Percentiles rank a stretch among this genome's conserved stretches.
phyloP scores from a whole-genome alignment of 495 filamentous ascomycete genomes.

The Diplogelasinospora grovesii region DNA sequence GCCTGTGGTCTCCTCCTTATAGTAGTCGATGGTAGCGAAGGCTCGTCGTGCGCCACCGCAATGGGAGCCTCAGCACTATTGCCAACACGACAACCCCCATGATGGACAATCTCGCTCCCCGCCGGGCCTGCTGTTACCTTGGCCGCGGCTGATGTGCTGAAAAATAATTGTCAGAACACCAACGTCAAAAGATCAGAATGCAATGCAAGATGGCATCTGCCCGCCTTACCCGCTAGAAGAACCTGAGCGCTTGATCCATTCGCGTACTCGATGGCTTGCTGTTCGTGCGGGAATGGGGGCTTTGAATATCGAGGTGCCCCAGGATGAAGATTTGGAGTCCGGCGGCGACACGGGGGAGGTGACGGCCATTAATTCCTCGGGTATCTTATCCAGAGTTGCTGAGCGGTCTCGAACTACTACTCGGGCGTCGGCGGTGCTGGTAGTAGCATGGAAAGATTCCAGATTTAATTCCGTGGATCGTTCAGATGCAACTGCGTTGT shows the following conservation, averaged over 20 bases:
- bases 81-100: conserved; percentile 26
- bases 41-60: conserved; percentile 2
- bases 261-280: conserved; percentile 18
- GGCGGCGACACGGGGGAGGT: neutral
- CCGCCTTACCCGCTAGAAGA: too few species aligned
- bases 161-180: neutral
- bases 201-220: conserved; percentile 10
- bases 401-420: too few species aligned
- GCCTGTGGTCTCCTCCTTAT: neutral
- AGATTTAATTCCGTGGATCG: too few species aligned
- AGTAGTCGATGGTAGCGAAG: conserved; percentile 4
- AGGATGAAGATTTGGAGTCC: neutral
- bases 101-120: conserved; percentile 22
- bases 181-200: neutral
- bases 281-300: conserved; percentile 6
- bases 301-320: conserved; percentile 8
- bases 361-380: neutral
- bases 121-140: neutral
- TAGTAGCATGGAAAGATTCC: too few species aligned
- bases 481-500: too few species aligned
- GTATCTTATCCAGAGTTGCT: too few species aligned
- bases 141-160: neutral
- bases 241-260: conserved; percentile 24
- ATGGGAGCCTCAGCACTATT: too few species aligned
- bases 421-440: too few species aligned